Base-by-base conservation (phyloP, 2,329 filamentous ascomycete genomes). In the Zelopaecilomyces penicillatus region DNA sequence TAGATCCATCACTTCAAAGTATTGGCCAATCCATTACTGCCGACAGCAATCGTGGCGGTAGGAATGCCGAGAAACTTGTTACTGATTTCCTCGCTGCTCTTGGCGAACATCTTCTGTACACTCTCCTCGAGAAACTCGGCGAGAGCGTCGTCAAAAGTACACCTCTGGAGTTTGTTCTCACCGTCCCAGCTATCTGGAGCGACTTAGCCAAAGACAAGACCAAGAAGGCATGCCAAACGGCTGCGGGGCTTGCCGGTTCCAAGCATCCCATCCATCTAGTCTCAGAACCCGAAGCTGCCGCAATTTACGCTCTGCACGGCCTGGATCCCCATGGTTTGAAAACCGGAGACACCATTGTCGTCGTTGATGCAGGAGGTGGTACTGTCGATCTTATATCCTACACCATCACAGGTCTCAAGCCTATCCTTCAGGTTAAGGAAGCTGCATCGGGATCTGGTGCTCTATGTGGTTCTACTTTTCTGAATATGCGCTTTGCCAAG, bases 161-260 rank as follows among this genome's bases (percentile, higher is more conserved):
- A 0, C 60, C 67, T 1, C 58, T 74, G 5, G 65, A 76, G 43
- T 75, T 75, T 41, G 66, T 78, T 37, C 56, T 78, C 37, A 76
- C 75, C 0, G 74, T 78, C 0, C 75, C 75, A 1, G 74, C 75
- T 5, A 72, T 78, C 5, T 79, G 75, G 75, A 73, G 67, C 38
- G 73, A 77, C 36, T 57, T 65, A 5, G 72, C 74, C 42, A 76
- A 73, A 38, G 63, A 74, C 34, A 68, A 66, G 47, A 78, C 72
- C 1, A 61, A 63, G 38, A 60, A 65, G 41, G 71, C 72, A 11
- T 71, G 66, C 36, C 55, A 66, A 46, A 56, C 53, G 8, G 64
- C 67, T 10, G 51, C 54, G 2, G 59, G 57, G 6, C 53, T 66
- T 4, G 60, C 54, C 4, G 47, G 54, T 2, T 49, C 56, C 39